Evolutionary conservation across 1,139 yeast species (phyloP).

Genomic region (Pneumocystis wakefieldiae): DNA sequence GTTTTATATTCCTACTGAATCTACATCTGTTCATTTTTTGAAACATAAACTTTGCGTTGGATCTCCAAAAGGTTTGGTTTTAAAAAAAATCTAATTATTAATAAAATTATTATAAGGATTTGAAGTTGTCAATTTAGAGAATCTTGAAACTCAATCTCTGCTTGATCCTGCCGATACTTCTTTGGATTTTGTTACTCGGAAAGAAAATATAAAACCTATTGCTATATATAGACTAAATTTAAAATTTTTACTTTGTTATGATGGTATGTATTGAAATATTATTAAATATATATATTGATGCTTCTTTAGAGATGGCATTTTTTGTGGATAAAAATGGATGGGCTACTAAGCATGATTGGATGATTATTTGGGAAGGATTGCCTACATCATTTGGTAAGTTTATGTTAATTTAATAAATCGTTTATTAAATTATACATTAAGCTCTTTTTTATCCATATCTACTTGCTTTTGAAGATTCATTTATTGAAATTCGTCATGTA

Average conservation of each 20-base stretch:
- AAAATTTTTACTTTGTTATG: constrained; percentile 48
- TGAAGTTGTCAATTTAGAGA: constrained; percentile 74
- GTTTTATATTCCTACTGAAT: constrained; percentile 70
- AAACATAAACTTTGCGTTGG: constrained; percentile 86
- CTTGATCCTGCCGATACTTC: constrained; percentile 95
- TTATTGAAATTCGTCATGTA: constrained; percentile 83
- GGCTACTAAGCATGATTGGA: constrained; percentile 90
- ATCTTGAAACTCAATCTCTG: constrained; percentile 57
- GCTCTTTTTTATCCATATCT: constrained; percentile 89
- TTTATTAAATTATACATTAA: neutral
- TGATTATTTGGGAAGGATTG: constrained; percentile 90
- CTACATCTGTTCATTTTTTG: constrained; percentile 78
- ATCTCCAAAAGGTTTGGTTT: constrained; percentile 43
- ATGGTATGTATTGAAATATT: neutral
- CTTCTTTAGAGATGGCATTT: constrained; percentile 85
- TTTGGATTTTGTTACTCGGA: constrained; percentile 80
- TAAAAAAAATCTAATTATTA: neutral
- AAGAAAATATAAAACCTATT: constrained; percentile 73
- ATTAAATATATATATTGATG: constrained; percentile 17
- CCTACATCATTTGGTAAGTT: constrained; percentile 53
- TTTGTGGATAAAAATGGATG: constrained; percentile 91
- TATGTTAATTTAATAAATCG: neutral
- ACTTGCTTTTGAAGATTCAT: constrained; percentile 74
- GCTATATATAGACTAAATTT: constrained; percentile 81
- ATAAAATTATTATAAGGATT: constrained; percentile 37